Base-by-base conservation (phyloP, 345 rosid genomes). In the Acer campestre region DNA sequence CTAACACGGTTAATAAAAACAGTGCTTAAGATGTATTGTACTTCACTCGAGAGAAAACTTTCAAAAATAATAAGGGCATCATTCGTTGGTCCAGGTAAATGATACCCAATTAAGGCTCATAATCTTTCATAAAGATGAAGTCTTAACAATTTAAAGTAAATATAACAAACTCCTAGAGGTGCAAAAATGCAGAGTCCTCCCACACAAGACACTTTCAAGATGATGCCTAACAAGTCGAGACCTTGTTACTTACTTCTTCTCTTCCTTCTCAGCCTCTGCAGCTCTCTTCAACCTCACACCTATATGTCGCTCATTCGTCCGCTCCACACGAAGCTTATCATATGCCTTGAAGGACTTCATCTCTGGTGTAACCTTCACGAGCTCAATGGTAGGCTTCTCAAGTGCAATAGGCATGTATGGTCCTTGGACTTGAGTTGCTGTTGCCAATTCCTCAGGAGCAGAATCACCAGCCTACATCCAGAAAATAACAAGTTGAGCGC, bases 251-350 rank as follows among this genome's bases (percentile, higher is more conserved):
- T 94, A 93, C 88, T 94, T 94, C 90, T 92, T 94, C 40, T 90
- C 96, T 78, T 92, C 98, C 80, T 91, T 94, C 85, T 88, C 98
- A 0, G 96, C 98, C 72, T 94, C 96, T 0, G 97, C 91, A 0
- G 97, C 98, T 87, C 78, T 91, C 82, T 92, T 94, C 85, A 87
- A n/a, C 74, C 96, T 90, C 0, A 76, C 88, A 71, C 96, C 96
- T 18, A 85, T 25, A 67, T 92, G 95, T 10, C 93, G 89, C 38
- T 69, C 67, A 58, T 90, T 91, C 25, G 55, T 84, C 4, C 94
- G 79, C 88, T 94, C 98, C 3, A 88, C 61, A 0, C 93, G 85
- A n/a, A 94, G 71, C 88, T 94, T 94, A 85, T 90, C 83, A 22
- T 89, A 94, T 2, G 97, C 98, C 83, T 84, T 89, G 84, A 94